phyloP scores from a whole-genome alignment of 2,329 filamentous ascomycete species.

The Phyllachora maydis region DNA sequence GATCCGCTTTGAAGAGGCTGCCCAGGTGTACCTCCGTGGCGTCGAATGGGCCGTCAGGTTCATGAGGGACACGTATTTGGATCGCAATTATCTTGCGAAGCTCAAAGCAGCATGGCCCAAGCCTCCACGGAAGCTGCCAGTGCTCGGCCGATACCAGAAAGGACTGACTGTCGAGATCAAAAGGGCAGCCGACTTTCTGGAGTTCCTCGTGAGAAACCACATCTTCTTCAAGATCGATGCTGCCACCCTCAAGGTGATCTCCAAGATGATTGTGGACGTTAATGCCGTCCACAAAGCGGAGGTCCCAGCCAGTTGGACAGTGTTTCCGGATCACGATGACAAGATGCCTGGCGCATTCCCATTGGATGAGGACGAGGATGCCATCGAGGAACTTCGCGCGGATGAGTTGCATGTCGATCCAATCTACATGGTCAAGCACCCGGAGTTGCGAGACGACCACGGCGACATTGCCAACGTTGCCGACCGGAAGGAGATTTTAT shows the following conservation, averaged over 20 bases:
- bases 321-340: slow-evolving; percentile 2
- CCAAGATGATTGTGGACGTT: slow-evolving; percentile 11
- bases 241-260: slow-evolving; percentile 5
- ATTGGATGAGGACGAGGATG: slow-evolving; percentile 3
- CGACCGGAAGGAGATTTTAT: no score
- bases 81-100: no score
- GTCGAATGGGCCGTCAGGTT: no score
- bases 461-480: slow-evolving; percentile 1
- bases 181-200: slow-evolving; percentile 8
- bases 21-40: no score
- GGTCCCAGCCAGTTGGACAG: slow-evolving; percentile 11
- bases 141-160: no score
- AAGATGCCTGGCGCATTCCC: slow-evolving; percentile 9
- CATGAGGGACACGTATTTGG: no score
- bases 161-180: no score
- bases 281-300: slow-evolving; percentile 12
- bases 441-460: slow-evolving; percentile 4
- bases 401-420: slow-evolving; percentile 5
- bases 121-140: no score
- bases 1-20: no score
- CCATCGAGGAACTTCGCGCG: slow-evolving; percentile 6
- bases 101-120: no score
- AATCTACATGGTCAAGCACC: slow-evolving; percentile 5
- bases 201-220: slow-evolving; percentile 6
- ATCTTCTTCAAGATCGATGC: slow-evolving; percentile 3